Evolutionary conservation across 176 grass and related monocot genomes (phyloP).

Genomic region (Ampelocalamus luodianensis): DNA sequence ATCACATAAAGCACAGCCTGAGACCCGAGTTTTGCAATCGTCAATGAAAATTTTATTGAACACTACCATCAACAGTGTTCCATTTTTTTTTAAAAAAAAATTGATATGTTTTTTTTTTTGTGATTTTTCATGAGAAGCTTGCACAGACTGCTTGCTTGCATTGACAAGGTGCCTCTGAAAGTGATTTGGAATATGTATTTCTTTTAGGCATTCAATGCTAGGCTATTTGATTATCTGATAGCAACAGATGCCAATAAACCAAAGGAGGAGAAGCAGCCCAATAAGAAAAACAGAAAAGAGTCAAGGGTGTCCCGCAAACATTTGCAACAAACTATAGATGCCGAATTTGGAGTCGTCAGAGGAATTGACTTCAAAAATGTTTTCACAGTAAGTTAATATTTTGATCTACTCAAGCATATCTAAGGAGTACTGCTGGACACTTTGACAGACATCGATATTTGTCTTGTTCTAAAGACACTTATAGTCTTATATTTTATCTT

Average conservation of each 20-base stretch:
- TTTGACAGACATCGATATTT: constrained; percentile 5
- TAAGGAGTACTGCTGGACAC: neutral
- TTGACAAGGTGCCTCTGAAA: constrained; percentile 17
- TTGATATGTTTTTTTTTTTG: constrained; percentile 4
- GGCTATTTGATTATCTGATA: constrained; percentile 96
- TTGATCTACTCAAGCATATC: constrained; percentile 33
- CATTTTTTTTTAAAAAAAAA: neutral
- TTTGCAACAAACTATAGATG: constrained; percentile 73
- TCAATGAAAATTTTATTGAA: constrained; percentile 23
- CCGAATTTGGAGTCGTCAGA: constrained; percentile 90
- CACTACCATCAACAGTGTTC: constrained; percentile 24
- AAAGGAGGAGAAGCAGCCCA: constrained; percentile 60
- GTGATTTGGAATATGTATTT: constrained; percentile 16
- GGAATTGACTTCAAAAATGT: constrained; percentile 99
- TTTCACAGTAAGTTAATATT: constrained; percentile 71
- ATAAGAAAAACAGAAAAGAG: constrained; percentile 56
- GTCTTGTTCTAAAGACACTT: neutral
- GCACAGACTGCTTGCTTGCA: constrained; percentile 24
- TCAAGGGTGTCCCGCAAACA: constrained; percentile 63
- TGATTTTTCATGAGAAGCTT: constrained; percentile 8
- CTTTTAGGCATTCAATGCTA: constrained; percentile 90
- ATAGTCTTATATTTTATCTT: constrained; percentile 5
- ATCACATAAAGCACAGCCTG: neutral
- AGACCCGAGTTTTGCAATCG: neutral
- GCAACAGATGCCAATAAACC: constrained; percentile 82